phyloP scores from a whole-genome alignment of 2,329 filamentous ascomycete genomes.

The Malbranchea cinnamomea region DNA sequence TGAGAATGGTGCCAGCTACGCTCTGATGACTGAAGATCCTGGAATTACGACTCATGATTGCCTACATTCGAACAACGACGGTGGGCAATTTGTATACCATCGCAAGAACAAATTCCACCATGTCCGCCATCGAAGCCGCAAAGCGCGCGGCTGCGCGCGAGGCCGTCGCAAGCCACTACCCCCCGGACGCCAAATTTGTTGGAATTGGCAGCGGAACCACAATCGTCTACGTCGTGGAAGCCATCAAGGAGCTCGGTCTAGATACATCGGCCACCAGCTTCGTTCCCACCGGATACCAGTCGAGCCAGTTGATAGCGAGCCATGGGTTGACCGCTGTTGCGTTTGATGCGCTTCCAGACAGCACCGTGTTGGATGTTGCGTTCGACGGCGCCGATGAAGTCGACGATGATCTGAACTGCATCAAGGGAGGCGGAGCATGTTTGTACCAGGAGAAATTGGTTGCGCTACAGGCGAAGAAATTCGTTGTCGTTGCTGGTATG shows the following conservation, averaged over 20 bases:
- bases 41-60: no score
- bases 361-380: conserved; percentile 61
- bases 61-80: no score
- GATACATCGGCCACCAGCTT: conserved; percentile 54
- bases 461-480: conserved; percentile 66
- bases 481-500: conserved; percentile 71
- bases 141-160: conserved; percentile 44
- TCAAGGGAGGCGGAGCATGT: conserved; percentile 96
- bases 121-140: conserved; percentile 38
- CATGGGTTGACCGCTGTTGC: conserved; percentile 64
- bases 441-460: conserved; percentile 97
- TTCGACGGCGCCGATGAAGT: conserved; percentile 98
- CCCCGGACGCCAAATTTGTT: conserved; percentile 39
- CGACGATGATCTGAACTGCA: conserved; percentile 85
- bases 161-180: conserved; percentile 47
- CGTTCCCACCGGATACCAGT: conserved; percentile 84
- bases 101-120: conserved; percentile 15
- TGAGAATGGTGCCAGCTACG: no score
- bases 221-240: conserved; percentile 53
- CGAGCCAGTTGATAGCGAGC: conserved; percentile 66
- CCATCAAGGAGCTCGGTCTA: conserved; percentile 37
- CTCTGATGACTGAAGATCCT: no score
- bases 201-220: conserved; percentile 52
- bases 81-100: not conserved
- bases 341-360: conserved; percentile 57